These are phyloP conservation scores for Tetrahymena borealis DNA, from an alignment of 73 alveolate species.

Conservation along the genomic window DNA sequence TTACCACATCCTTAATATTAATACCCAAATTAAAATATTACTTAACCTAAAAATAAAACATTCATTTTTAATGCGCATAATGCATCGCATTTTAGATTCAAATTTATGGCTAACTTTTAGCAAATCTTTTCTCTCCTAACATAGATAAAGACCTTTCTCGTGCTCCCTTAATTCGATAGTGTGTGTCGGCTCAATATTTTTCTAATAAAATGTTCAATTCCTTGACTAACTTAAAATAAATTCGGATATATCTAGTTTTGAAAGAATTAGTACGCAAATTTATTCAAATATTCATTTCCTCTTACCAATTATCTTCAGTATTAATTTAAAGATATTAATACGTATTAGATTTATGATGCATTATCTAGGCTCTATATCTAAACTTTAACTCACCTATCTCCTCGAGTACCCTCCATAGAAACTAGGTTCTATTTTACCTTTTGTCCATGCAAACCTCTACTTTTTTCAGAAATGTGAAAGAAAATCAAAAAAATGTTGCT, in stretches of 20 bases:
- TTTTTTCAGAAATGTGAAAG: not conserved
- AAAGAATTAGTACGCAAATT: not conserved
- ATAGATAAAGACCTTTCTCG: not conserved
- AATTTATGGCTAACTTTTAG: not conserved
- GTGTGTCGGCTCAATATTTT: too few relatives aligned
- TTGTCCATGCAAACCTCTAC: not conserved
- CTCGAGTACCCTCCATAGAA: too few relatives aligned
- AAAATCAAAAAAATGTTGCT: too few relatives aligned
- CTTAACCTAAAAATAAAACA: not conserved
- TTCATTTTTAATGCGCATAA: not conserved
- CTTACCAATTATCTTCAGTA: not conserved
- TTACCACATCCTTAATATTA: not conserved
- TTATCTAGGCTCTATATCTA: not conserved
- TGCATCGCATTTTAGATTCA: not conserved
- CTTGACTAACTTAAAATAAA: not conserved
- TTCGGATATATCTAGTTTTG: not conserved
- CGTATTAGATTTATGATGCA: not conserved
- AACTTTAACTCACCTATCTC: not conserved
- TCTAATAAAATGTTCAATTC: not conserved
- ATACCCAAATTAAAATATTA: not conserved
- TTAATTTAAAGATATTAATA: not conserved
- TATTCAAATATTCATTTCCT: not conserved
- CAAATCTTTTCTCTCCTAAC: not conserved
- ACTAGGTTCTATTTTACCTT: not conserved
- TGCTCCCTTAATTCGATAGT: too few relatives aligned